A percentile compares a stretch with the other conserved stretches of the same genome.
Conservation (phyloP, 2,329 filamentous ascomycete genomes). For the Aspergillus ustus region DNA sequence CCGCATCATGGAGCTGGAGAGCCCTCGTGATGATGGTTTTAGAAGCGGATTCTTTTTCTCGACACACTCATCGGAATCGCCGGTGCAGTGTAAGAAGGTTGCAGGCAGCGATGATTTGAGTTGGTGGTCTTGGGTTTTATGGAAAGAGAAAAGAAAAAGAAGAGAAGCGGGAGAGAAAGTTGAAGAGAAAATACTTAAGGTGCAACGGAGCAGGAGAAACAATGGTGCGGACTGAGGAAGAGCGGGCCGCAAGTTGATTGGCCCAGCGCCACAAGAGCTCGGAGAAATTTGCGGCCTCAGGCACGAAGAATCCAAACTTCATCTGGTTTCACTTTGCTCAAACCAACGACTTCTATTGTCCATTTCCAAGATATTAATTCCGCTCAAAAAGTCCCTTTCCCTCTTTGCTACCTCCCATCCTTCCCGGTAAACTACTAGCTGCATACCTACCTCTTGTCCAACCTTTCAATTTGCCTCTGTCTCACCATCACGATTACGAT, state of each 20-base stretch:
- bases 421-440: conserved; percentile 5
- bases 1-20: conserved; percentile 48
- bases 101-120: conserved; percentile 75
- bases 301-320: conserved; percentile 15
- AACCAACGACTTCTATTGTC: conserved; percentile 6
- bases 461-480: conserved; percentile 18
- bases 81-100: conserved; percentile 59
- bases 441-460: conserved; percentile 33
- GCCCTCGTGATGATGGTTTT: conserved; percentile 80
- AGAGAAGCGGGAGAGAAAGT: conserved; percentile 23
- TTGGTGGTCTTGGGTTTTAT: conserved; percentile 67
- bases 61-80: conserved; percentile 74
- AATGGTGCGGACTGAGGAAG: conserved; percentile 33
- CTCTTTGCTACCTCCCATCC: conserved; percentile 5
- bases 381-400: conserved; percentile 10
- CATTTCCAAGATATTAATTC: conserved; percentile 12
- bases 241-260: conserved; percentile 36
- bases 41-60: conserved; percentile 71
- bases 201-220: conserved; percentile 32
- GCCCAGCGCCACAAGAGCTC: conserved; percentile 17
- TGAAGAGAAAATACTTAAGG: conserved; percentile 9
- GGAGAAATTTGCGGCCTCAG: conserved; percentile 13
- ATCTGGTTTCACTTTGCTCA: conserved; percentile 5
- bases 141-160: conserved; percentile 45
- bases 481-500: conserved; percentile 33